Conservation (phyloP, 129 eudicot genomes). For the sunflower (Helianthus annuus) region DNA sequence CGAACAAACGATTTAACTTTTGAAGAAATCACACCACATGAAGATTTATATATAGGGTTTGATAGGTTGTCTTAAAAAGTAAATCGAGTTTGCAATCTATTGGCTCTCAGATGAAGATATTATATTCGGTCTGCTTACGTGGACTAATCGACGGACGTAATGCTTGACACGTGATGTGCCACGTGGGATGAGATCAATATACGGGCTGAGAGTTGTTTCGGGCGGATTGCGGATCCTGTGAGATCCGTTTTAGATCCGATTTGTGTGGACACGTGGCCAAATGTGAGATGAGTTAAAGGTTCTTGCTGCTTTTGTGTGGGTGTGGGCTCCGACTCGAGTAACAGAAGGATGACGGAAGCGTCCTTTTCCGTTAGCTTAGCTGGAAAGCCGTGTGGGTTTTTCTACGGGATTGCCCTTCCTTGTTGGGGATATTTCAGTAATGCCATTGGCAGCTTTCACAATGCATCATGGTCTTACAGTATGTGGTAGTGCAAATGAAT, state of each 20-base stretch:
- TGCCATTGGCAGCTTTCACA: too few relatives aligned
- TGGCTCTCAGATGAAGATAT: conserved; percentile 29
- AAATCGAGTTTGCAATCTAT: conserved; percentile 10
- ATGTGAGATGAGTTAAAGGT: conserved; percentile 42
- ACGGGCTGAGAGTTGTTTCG: conserved; percentile 35
- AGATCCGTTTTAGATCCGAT: conserved; percentile 48
- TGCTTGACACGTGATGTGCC: conserved; percentile 37
- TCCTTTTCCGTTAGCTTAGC: conserved; percentile 9
- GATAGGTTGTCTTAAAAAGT: conserved; percentile 30
- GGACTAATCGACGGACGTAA: conserved; percentile 35
- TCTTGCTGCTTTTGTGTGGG: not conserved
- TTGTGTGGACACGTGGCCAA: conserved; percentile 48
- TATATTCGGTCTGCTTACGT: conserved; percentile 37
- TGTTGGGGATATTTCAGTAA: not conserved
- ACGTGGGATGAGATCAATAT: conserved; percentile 51
- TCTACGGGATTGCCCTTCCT: conserved; percentile 11
- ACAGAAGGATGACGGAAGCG: conserved; percentile 11
- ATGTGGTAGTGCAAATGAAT: too few relatives aligned
- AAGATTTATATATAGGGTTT: conserved; percentile 51
- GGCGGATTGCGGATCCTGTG: conserved; percentile 44
- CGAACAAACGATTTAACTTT: not conserved
- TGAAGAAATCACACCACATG: conserved; percentile 19
- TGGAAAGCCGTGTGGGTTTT: not conserved
- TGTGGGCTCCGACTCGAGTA: not conserved
- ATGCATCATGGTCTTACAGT: too few relatives aligned